Conservation (phyloP, 129 eudicot species). For the Flaveria robusta region DNA sequence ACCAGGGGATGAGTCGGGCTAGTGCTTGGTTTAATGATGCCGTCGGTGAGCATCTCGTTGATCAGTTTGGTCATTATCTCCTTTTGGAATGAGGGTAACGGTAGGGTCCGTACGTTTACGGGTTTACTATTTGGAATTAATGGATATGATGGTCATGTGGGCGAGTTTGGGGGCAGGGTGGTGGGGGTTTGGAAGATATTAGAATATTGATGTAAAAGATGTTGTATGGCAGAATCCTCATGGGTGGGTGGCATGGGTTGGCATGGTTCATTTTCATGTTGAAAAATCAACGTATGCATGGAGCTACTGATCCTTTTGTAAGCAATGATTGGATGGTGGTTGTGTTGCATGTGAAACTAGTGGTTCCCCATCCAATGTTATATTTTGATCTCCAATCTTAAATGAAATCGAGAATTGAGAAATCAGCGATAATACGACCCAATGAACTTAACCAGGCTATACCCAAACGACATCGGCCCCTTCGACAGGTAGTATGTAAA, state of each 20-base stretch:
- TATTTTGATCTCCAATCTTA: background rate
- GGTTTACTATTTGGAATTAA: background rate
- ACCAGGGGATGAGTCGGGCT: background rate
- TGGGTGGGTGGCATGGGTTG: no score
- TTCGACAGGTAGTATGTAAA: no score
- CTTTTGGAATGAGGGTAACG: slow-evolving; percentile 5
- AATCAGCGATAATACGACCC: background rate
- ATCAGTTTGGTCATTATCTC: background rate
- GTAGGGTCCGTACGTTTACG: background rate
- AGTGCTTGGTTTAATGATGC: background rate
- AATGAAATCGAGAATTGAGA: background rate
- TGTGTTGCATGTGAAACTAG: background rate
- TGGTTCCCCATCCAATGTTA: background rate
- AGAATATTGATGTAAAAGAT: background rate
- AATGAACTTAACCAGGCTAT: background rate
- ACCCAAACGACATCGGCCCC: background rate
- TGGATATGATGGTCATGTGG: no score
- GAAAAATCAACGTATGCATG: background rate
- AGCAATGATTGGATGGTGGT: background rate
- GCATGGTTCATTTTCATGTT: no score
- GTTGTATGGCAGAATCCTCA: background rate
- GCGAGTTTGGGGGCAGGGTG: no score
- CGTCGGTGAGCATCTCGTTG: background rate
- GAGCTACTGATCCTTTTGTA: background rate
- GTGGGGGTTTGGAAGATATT: no score